phyloP scores from a whole-genome alignment of 2,329 filamentous ascomycete genomes.

The Parastagonospora avenae region DNA sequence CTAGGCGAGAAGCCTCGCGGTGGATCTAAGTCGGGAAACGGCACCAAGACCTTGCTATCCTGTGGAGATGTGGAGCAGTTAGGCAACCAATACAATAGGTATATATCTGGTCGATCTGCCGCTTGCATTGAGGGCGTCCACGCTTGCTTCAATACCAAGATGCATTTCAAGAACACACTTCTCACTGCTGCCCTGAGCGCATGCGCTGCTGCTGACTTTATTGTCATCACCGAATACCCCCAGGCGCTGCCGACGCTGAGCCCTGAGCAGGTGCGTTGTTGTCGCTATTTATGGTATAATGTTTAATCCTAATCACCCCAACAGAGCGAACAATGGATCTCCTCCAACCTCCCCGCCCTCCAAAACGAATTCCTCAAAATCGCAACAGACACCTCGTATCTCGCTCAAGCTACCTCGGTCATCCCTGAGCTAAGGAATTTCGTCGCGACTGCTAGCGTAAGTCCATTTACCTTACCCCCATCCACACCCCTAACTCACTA shows the following conservation, averaged over 20 bases:
- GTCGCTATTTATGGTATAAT: no score
- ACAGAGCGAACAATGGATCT: neutral
- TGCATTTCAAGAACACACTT: neutral
- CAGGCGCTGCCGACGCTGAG: neutral
- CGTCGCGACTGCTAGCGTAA: neutral
- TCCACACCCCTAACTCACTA: neutral
- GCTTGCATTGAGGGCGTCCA: no score
- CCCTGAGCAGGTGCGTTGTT: neutral
- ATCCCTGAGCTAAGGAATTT: neutral
- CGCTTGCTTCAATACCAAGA: no score
- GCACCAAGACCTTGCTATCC: neutral
- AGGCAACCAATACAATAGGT: neutral
- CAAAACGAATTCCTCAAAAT: neutral
- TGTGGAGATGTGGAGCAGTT: neutral
- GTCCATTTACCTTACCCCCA: neutral
- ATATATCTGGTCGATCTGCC: no score
- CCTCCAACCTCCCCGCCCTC: conserved; percentile 1
- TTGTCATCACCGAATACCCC: neutral
- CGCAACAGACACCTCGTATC: neutral
- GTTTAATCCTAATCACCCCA: no score
- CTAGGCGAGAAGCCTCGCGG: neutral
- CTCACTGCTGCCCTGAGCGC: neutral
- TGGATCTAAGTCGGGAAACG: neutral
- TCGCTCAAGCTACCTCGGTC: neutral
- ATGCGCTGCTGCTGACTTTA: neutral